Conservation (phyloP, 1,284 basidiomycete species). For the Stygiomarasmius scandens region DNA sequence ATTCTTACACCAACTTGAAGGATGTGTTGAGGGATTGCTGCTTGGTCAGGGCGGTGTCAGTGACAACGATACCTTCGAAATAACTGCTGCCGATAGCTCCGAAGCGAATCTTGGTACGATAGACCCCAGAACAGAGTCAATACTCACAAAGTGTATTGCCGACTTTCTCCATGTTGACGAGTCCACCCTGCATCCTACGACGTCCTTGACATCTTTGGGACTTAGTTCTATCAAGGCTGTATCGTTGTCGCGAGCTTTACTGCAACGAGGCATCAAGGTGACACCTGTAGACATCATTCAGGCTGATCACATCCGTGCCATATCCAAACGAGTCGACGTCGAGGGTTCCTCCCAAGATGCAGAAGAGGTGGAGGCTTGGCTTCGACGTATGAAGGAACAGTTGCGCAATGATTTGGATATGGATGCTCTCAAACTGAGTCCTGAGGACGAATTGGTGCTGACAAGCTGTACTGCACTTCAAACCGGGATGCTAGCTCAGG, state of each 20-base stretch:
- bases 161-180: constrained; percentile 5
- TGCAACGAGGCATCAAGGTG: constrained; percentile 5
- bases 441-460: constrained; percentile 36
- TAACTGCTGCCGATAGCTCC: neutral
- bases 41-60: neutral
- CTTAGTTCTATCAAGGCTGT: constrained; percentile 7
- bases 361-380: constrained; percentile 13
- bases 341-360: constrained; percentile 24
- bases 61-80: neutral
- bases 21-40: neutral
- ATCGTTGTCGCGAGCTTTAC: neutral
- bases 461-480: constrained; percentile 48
- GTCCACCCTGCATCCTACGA: constrained; percentile 2
- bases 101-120: neutral
- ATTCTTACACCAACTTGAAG: constrained; percentile 2
- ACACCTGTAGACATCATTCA: constrained; percentile 4
- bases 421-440: constrained; percentile 27
- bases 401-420: constrained; percentile 20
- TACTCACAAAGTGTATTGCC: neutral
- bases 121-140: neutral
- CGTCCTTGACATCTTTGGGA: constrained; percentile 1
- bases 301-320: constrained; percentile 1
- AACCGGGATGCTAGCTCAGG: constrained; percentile 55
- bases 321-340: neutral
- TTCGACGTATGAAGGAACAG: constrained; percentile 4